Conservation (phyloP, 1,139 yeast genomes). For the Kodamaea arcana region DNA sequence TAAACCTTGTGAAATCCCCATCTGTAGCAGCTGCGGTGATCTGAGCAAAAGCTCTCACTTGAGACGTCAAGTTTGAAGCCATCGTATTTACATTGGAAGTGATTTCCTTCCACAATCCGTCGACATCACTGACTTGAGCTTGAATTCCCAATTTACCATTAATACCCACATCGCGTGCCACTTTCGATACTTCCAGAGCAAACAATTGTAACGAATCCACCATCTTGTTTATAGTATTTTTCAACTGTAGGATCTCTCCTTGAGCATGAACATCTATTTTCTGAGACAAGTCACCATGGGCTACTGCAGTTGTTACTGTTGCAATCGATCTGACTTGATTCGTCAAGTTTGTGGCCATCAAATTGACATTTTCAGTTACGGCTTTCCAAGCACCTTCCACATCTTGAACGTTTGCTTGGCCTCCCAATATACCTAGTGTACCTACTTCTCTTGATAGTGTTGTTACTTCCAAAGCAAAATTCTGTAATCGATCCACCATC, state of each 20-base stretch:
- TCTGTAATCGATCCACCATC: constrained; percentile 86
- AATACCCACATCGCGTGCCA: constrained; percentile 89
- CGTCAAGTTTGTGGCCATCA: constrained; percentile 86
- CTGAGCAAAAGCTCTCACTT: constrained; percentile 90
- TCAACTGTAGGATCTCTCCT: constrained; percentile 76
- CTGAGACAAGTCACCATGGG: constrained; percentile 84
- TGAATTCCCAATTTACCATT: constrained; percentile 91
- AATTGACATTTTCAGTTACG: constrained; percentile 81
- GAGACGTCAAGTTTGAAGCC: constrained; percentile 89
- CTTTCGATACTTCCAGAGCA: constrained; percentile 84
- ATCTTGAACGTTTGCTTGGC: constrained; percentile 88
- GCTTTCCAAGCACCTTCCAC: constrained; percentile 95
- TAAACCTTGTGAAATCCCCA: constrained; percentile 86
- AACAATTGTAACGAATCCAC: constrained; percentile 85
- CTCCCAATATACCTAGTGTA: constrained; percentile 84
- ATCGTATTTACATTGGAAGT: constrained; percentile 90
- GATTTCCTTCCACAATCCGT: constrained; percentile 88
- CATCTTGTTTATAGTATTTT: constrained; percentile 83
- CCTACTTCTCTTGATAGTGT: constrained; percentile 87
- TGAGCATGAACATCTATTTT: constrained; percentile 88
- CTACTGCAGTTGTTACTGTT: constrained; percentile 88
- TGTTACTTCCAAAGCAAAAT: constrained; percentile 85
- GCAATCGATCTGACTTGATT: constrained; percentile 89
- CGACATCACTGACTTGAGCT: constrained; percentile 87
- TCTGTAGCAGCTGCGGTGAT: constrained; percentile 93